Base-by-base conservation (phyloP, 1,284 basidiomycete genomes). In the Ceratobasidium sp. region DNA sequence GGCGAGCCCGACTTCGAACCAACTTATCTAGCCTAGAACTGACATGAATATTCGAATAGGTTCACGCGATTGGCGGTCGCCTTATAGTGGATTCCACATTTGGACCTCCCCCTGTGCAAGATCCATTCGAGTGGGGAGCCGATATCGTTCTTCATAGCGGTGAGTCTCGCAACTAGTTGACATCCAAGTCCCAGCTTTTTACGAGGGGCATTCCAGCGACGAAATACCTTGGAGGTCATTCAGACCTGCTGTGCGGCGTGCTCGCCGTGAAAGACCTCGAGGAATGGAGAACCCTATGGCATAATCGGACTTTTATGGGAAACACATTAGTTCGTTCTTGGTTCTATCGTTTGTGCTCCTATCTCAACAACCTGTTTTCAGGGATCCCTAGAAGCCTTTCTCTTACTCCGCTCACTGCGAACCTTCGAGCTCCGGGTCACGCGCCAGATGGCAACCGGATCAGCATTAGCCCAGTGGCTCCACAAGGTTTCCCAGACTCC, bases 171-270 rank as follows among this genome's bases (percentile, higher is more conserved):
- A 69, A 48, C 14, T 1, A 10, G 65, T 46, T 34, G 8, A n/a
- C 46, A 36, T 26, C n/a, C 30, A 53, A 9, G 28, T 16, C 26
- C 30, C 23, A 39, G 4, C n/a, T n/a, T n/a, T 23, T 45, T 14
- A 21, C 10, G 16, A 32, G 14, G 10, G 12, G 10, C n/a, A 64
- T 39, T 26, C 71, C 75, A 88, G 92, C 86, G 5, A 93, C 93
- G 3, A 97, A 97, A 80, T 96, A 97, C 79, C 89, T 97, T 71
- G 93, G 92, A 46, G 95, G 95, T 0, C 95, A 97, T 78, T 92
- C 91, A 2, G 96, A 97, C 78, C 82, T 95, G 39, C 86, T 97
- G 3, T 85, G 87, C 73, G 95, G 96, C 28, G 86, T 96, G 1
- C 83, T 97, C n/a, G 85, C 92, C 12, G 90, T 92, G 1, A 89